These are phyloP conservation scores for Persicaria tinctoria DNA, from an alignment of 148 eudicot species.

Conservation along the genomic window DNA sequence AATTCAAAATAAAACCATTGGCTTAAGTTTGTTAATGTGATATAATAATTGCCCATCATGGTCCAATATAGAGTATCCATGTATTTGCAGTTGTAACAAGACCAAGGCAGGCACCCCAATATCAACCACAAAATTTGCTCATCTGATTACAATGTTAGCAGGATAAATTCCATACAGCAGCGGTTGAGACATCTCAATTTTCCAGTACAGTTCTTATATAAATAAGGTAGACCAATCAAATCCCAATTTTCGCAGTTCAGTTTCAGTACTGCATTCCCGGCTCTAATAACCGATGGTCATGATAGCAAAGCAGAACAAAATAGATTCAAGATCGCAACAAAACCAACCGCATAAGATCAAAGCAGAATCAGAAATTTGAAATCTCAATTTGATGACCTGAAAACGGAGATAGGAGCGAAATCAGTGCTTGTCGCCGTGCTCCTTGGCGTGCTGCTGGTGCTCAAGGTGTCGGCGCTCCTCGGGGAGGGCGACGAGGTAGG, in stretches of 20 bases:
- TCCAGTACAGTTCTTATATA: neutral
- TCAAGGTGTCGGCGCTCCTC: conserved; percentile 94
- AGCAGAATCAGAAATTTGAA: neutral
- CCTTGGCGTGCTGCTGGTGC: conserved; percentile 58
- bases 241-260: too few species aligned
- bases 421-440: conserved; percentile 27
- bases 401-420: neutral
- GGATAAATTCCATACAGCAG: neutral
- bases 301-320: neutral
- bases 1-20: neutral
- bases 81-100: neutral
- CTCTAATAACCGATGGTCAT: neutral
- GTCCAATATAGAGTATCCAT: too few species aligned
- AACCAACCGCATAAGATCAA: neutral
- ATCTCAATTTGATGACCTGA: neutral
- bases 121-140: neutral
- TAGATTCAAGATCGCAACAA: neutral
- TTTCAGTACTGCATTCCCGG: neutral
- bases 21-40: neutral
- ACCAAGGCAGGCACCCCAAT: neutral
- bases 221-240: neutral
- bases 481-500: conserved; percentile 87
- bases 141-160: neutral
- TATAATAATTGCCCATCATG: neutral
- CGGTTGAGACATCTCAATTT: neutral